Base-by-base conservation (phyloP, 1,284 basidiomycete species). In the Ustilago loliicola region DNA sequence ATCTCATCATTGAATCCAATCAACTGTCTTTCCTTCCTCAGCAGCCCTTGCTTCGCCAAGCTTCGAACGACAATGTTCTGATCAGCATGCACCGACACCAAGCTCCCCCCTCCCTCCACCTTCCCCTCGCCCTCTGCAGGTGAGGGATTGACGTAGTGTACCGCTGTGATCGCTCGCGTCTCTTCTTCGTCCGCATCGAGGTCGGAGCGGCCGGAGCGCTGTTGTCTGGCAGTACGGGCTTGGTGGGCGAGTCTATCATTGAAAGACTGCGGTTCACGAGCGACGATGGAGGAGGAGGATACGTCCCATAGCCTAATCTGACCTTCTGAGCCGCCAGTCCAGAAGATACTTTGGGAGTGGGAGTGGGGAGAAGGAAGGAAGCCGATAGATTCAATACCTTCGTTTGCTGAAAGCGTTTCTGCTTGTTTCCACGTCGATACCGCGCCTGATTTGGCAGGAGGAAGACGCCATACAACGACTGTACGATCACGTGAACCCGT, bases 1-100 rank as follows among this genome's bases (percentile, higher is more conserved):
- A 99, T 95, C 87, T 99, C 96, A 87, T 99, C 97, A 87, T 99
- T 98, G 90, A 93, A 99, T 0, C 97, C 97, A 72, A 99, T 92
- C 72, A 99, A 88, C 81, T 98, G 96, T 17, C 79, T 69, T 15
- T 70, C 59, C 27, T 77, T 76, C 21, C n/a, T 92, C 91, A n/a
- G 90, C 88, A 45, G 45, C 90, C 8, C 89, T 87, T 9, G 95
- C 87, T 29, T 15, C n/a, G 29, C 60, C 13, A 77, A 48, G 10
- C 58, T 61, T 5, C 76, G 91, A 87, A 95, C 94, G 54, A 96
- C 90, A 78, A 99, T 94, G 81, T 98, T 98, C 88, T 98, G 96
- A 87, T 99, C 96, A 30, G 94, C 95, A 85, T 98, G 95, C 9
- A 96, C 89, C 5, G 66, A 72, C n/a, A 94, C 93, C 23, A 96